Base-by-base conservation (phyloP, 2,329 filamentous ascomycete genomes). In the Diaporthe vexans region DNA sequence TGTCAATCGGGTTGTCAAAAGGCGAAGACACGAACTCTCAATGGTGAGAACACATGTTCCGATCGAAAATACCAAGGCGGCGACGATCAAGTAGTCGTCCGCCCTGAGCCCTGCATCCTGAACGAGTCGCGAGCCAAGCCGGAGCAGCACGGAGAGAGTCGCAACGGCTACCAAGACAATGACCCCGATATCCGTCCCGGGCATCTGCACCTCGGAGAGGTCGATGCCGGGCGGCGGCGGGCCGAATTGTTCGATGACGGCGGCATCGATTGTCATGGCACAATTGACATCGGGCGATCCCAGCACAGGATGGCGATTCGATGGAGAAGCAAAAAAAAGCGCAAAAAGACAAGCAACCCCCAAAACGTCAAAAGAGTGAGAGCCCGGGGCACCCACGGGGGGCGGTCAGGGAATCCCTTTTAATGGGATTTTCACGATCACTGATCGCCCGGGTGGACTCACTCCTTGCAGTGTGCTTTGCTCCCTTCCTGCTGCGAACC, bases 351-450 rank as follows among this genome's bases (percentile, higher is more conserved):
- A 52, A 26, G 24, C 24, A 24, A 58, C 10, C 19, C 43, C n/a
- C 57, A 43, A 19, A 37, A 37, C n/a, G 7, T 24, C 29, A 24
- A 33, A 35, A 13, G 26, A 5, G 54, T 17, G 26, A 24, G 48
- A 52, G n/a, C 10, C 48, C 48, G 52, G 46, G 46, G 46, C 21
- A 11, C 46, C 46, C 46, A 67, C 46, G n/a, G n/a, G 24, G 29
- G 56, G 58, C 63, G 63, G 63, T 68, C 63, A 40, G 63, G 33
- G 48, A 68, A 68, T 35, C n/a, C 43, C 63, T 54, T 68, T 68
- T 68, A 68, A 54, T 68, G 63, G 21, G 63, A 40, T 68, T 37
- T 68, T 68, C 63, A 54, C 63, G 33, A 37, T 68, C 63, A 68
- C 21, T 29, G 63, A 68, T 68, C 63, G 63, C 33, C 63, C 11